phyloP scores from a whole-genome alignment of 2,329 filamentous ascomycete species.

The Polychaeton citri region DNA sequence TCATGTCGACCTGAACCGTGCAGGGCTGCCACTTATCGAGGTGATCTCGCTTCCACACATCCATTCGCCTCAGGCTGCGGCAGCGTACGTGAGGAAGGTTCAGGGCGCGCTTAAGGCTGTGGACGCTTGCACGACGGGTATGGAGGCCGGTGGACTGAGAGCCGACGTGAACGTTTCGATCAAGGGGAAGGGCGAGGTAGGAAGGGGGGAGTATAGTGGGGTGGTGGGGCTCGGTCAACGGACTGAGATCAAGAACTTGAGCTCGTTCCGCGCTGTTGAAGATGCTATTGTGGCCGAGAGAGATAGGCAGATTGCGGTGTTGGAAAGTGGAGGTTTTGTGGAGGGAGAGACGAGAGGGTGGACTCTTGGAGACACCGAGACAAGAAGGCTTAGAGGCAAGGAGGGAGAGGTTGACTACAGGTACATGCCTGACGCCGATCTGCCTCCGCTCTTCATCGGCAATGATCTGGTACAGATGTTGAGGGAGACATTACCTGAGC shows the following conservation, averaged over 20 bases:
- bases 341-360: conserved; percentile 86
- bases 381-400: conserved; percentile 71
- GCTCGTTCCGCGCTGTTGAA: conserved; percentile 87
- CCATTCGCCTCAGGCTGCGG: conserved; percentile 74
- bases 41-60: conserved; percentile 89
- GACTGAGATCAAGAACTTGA: conserved; percentile 95
- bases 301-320: conserved; percentile 69
- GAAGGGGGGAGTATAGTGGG: conserved; percentile 38
- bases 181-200: conserved; percentile 35
- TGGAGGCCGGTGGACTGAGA: conserved; percentile 82
- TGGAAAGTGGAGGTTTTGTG: conserved; percentile 62
- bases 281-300: conserved; percentile 87
- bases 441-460: conserved; percentile 66
- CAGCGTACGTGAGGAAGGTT: conserved; percentile 77
- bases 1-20: conserved; percentile 86
- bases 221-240: conserved; percentile 61
- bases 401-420: conserved; percentile 96
- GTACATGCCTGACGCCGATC: conserved; percentile 95
- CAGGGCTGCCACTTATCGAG: conserved; percentile 81
- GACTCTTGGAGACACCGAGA: conserved; percentile 74
- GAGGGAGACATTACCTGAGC: conserved; percentile 47
- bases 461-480: conserved; percentile 55
- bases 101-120: conserved; percentile 67
- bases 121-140: conserved; percentile 76
- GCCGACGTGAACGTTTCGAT: conserved; percentile 96